Percentiles rank a stretch among this genome's conserved stretches.
Evolutionary conservation across 2,329 filamentous ascomycete species (phyloP).

Genomic region (Juglanconis juglandina): DNA sequence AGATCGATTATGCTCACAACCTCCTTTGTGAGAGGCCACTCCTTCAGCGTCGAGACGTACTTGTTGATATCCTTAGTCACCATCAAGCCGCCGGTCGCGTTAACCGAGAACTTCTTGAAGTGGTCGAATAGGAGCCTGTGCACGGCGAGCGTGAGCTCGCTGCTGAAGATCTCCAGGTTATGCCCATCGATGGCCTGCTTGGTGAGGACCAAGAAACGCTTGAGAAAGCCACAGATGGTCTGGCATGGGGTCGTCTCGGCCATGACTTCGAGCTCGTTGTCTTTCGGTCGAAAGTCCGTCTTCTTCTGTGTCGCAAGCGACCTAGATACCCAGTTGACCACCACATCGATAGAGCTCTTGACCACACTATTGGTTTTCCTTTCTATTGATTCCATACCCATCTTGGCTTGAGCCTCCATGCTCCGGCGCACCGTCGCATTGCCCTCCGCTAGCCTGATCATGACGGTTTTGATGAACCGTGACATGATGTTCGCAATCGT

Average conservation of each 20-base stretch:
- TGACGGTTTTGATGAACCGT: slow-evolving; percentile 83
- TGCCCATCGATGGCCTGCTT: slow-evolving; percentile 72
- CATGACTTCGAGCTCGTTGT: slow-evolving; percentile 61
- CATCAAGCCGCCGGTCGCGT: slow-evolving; percentile 88
- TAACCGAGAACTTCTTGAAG: slow-evolving; percentile 91
- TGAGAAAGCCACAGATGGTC: slow-evolving; percentile 75
- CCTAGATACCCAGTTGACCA: slow-evolving; percentile 71
- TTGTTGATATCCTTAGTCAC: slow-evolving; percentile 94
- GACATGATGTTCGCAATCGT: slow-evolving; percentile 91
- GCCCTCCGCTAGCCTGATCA: slow-evolving; percentile 82
- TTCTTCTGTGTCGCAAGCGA: slow-evolving; percentile 77
- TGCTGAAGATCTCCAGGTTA: slow-evolving; percentile 78
- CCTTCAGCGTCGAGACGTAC: slow-evolving; percentile 81
- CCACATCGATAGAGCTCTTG: slow-evolving; percentile 60
- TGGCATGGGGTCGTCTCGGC: slow-evolving; percentile 83
- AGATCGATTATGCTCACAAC: slow-evolving; percentile 73
- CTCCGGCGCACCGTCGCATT: slow-evolving; percentile 87
- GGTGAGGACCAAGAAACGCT: slow-evolving; percentile 60
- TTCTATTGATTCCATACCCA: slow-evolving; percentile 74
- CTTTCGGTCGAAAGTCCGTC: slow-evolving; percentile 83
- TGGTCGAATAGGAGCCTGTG: slow-evolving; percentile 81
- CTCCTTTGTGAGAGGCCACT: slow-evolving; percentile 72
- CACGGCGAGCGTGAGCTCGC: slow-evolving; percentile 77
- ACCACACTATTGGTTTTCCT: slow-evolving; percentile 69
- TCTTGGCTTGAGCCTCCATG: slow-evolving; percentile 78